phyloP scores from a whole-genome alignment of 805 yeast species.

The Wickerhamomyces xylosicus region DNA sequence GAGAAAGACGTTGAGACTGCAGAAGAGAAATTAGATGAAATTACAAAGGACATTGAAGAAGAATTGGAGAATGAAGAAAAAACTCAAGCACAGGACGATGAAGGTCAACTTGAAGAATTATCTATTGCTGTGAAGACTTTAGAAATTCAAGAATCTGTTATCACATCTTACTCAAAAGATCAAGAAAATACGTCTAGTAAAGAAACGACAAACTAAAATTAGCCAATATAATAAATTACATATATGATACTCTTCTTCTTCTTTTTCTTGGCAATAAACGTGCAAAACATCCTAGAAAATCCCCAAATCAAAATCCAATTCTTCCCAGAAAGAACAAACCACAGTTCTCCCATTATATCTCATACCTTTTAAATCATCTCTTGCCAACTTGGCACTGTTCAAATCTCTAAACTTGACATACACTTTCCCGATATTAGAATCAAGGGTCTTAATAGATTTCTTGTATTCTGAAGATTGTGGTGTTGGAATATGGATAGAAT shows the following conservation, averaged over 20 bases:
- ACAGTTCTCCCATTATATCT: constrained; percentile 60
- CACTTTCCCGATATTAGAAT: constrained; percentile 61
- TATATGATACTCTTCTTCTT: too few relatives aligned
- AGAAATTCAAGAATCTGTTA: not conserved
- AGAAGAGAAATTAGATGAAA: not conserved
- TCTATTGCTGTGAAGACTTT: not conserved
- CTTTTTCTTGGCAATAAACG: too few relatives aligned
- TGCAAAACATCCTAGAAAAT: constrained; percentile 5
- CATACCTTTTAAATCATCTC: constrained; percentile 50
- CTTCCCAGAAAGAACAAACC: constrained; percentile 51
- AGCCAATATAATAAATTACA: too few relatives aligned
- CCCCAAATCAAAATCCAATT: constrained; percentile 41
- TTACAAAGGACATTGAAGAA: not conserved
- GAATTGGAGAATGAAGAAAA: not conserved
- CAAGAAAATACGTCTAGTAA: not conserved
- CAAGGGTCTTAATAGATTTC: constrained; percentile 32
- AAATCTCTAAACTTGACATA: constrained; percentile 52
- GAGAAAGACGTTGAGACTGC: not conserved
- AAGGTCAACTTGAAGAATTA: not conserved
- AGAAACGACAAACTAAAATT: too few relatives aligned
- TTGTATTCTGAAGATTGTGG: constrained; percentile 31
- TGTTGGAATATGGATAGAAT: constrained; percentile 48
- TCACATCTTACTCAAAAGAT: not conserved
- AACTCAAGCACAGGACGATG: too few relatives aligned
- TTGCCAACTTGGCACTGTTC: constrained; percentile 44